These are phyloP conservation scores for Corallochytrium limacisporum DNA, from an alignment of 78 protist species.

Conservation along the genomic window DNA sequence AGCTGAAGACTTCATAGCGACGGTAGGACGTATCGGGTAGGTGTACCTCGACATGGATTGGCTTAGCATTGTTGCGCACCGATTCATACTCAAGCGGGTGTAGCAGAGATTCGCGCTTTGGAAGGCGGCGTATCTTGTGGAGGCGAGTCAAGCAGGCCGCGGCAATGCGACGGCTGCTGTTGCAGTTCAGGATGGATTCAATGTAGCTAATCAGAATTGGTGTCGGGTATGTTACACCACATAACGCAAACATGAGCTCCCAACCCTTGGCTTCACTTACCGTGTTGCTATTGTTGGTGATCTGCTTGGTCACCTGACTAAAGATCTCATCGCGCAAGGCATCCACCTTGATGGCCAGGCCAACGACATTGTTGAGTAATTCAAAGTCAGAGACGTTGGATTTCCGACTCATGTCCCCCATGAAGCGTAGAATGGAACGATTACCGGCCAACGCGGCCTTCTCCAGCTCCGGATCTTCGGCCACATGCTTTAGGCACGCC, in stretches of 20 bases:
- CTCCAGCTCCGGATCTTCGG: too few relatives aligned
- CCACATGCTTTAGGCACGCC: too few relatives aligned
- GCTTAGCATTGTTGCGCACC: not conserved
- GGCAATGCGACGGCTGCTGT: not conserved
- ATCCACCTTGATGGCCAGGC: too few relatives aligned
- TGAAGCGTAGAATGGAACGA: too few relatives aligned
- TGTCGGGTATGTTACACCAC: not conserved
- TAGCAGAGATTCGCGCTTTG: not conserved
- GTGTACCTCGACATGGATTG: not conserved
- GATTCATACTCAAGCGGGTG: not conserved
- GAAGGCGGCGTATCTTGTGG: not conserved
- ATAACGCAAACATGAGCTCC: not conserved
- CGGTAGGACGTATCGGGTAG: not conserved
- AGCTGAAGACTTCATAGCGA: not conserved
- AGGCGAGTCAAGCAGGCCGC: not conserved
- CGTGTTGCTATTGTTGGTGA: slow-evolving; percentile 6
- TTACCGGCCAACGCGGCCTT: too few relatives aligned
- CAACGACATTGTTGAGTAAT: too few relatives aligned
- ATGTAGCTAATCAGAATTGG: not conserved
- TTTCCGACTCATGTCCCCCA: too few relatives aligned
- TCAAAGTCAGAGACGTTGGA: too few relatives aligned
- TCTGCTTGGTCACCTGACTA: slow-evolving; percentile 20
- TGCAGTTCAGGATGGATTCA: not conserved
- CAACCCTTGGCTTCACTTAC: not conserved
- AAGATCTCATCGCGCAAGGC: slow-evolving; percentile 9